Evolutionary conservation across 228 moss, liverwort and hornwort species (phyloP).

Genomic region (Sphagnum fallax): DNA sequence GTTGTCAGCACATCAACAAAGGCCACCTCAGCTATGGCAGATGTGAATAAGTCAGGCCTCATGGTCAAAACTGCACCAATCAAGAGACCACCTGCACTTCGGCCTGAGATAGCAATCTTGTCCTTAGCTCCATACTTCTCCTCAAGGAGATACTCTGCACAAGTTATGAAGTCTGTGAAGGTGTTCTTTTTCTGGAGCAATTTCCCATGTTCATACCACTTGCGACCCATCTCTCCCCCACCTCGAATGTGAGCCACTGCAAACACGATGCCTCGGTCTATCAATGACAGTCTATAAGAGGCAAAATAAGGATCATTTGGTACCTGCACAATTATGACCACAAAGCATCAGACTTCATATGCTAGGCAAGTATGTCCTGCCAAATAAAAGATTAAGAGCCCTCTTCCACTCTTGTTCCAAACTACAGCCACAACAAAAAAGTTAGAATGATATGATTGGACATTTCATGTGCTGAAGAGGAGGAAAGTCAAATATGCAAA

Average conservation of each 20-base stretch:
- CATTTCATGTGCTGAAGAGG: too few species aligned
- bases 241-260: constrained; percentile 95
- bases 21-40: constrained; percentile 85
- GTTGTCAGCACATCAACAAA: constrained; percentile 95
- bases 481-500: too few species aligned
- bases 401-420: too few species aligned
- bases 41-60: constrained; percentile 86
- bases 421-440: too few species aligned
- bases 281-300: constrained; percentile 47
- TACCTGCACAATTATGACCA: constrained; percentile 20
- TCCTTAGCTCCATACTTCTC: constrained; percentile 73
- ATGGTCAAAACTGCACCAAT: constrained; percentile 85
- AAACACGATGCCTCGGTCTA: constrained; percentile 81
- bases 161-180: constrained; percentile 78
- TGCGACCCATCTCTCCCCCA: constrained; percentile 95
- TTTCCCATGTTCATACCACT: constrained; percentile 95
- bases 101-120: constrained; percentile 75
- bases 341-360: background rate
- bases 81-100: constrained; percentile 90
- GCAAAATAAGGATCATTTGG: constrained; percentile 72
- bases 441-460: too few species aligned
- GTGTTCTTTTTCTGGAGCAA: constrained; percentile 79
- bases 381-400: too few species aligned
- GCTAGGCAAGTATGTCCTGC: too few species aligned
- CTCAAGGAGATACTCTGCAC: constrained; percentile 75